Evolutionary conservation across 345 rosid species (phyloP), one percentile per base, ranked within the genome.

Genomic region (Nephelium lappaceum): DNA sequence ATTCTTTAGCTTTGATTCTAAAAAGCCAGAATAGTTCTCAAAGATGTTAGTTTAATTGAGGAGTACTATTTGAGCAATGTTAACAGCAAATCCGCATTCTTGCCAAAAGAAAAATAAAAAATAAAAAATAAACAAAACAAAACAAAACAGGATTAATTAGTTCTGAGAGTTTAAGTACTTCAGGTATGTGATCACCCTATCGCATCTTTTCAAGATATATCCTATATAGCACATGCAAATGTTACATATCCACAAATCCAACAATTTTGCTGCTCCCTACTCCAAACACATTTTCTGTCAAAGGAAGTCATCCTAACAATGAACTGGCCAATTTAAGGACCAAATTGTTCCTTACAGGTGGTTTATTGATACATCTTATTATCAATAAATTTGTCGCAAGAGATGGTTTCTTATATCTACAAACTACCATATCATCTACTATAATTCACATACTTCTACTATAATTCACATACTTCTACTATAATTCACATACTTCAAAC

Each of bases 31-130:
- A 45, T 47, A 11, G 14, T 49, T 51, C 61, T 77, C 65, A 71
- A 71, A 42, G 41, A 67, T 47, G 63, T 69, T 18, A 27, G 31
- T 19, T 10, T 47, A 74, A 61, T 2, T 69, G 64, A 64, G 24
- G 14, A 11, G 36, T 14, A 69, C 18, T 45, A 68, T 14, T 55
- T 62, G 27, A 11, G 42, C 36, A 67, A 62, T 70, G 31, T 25
- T 25, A 75, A 43, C 24, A 39, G 66, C 72, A 77, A 77, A 71
- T 67, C 47, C n/a, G 61, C 51, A 51, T 14, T 70, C 27, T 63
- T 39, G 27, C 67, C 67, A 72, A 65, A 71, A 49, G 38, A 71
- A 45, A 67, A 73, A 68, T 8, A 53, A 53, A 45, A 24, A 38
- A n/a, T n/a, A n/a, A n/a, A n/a, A n/a, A n/a, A n/a, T n/a, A n/a